Evolutionary conservation across 306 rosid genomes (phyloP), one percentile per base, ranked within the genome.

Genomic region (Calophaca sinica): DNA sequence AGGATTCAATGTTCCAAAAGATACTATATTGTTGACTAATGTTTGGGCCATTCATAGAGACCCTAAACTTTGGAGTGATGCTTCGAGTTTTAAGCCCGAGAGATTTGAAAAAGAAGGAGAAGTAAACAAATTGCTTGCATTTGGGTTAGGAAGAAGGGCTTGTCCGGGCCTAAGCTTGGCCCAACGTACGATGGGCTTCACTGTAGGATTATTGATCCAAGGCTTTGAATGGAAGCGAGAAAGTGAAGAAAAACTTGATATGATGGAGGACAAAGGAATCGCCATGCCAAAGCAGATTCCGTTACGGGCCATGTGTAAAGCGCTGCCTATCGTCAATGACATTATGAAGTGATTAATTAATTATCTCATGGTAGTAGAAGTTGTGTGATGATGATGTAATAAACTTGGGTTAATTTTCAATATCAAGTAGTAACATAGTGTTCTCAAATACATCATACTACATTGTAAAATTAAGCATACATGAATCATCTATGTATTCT

Each of bases 221-320:
- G 57, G 77, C 4, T 72, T 72, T 72, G 77, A 72, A 7, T 72
- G 68, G 77, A 72, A 72, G 8, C 14, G 77, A 7, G 58, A 6
- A 1, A 45, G 14, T 8, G 68, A 58, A 5, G 44, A 72, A 31
- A 31, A 72, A 4, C 42, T 72, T 44, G 68, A 57, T 9, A 57
- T 72, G 77, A 44, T 10, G 0, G 68, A 72, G 46, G 51, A 5
- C 2, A 58, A 44, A 9, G 51, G 68, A n/a, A 7, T 72, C 2
- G 58, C 68, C 14, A 31, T 72, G 68, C 50, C 77, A 1, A 57
- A 14, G 57, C 1, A 6, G 3, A 29, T 31, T 72, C 77, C 77
- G 2, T 45, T 72, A 1, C 3, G 7, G 33, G 77, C 45, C 1
- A 42, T 72, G 77, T 72, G 77, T 3, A 72, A 45, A 44, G 44